Evolutionary conservation across 192 early-diverging fungal species (phyloP).

Genomic region (Diversispora epigaea): DNA sequence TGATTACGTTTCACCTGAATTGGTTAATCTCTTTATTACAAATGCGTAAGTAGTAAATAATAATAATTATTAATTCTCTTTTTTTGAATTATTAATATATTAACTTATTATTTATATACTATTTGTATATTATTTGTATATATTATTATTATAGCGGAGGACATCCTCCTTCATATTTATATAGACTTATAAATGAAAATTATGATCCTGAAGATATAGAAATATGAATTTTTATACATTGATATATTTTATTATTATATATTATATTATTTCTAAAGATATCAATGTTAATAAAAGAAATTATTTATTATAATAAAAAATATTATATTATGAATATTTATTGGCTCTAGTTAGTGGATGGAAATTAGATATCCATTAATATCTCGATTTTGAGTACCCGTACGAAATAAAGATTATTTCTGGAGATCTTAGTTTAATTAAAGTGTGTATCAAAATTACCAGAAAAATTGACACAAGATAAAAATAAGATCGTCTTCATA

Average conservation of each 20-base stretch:
- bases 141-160: slow-evolving; percentile 49
- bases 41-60: slow-evolving; percentile 63
- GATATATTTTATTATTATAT: not conserved
- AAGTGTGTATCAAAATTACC: slow-evolving; percentile 89
- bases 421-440: too few species aligned
- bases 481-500: slow-evolving; percentile 88
- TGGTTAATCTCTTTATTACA: slow-evolving; percentile 88
- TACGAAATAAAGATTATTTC: too few species aligned
- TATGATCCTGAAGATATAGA: slow-evolving; percentile 32
- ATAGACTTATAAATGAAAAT: slow-evolving; percentile 68
- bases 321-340: too few species aligned
- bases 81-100: slow-evolving; percentile 2
- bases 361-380: too few species aligned
- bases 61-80: not conserved
- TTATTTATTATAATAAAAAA: too few species aligned
- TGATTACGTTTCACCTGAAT: slow-evolving; percentile 90
- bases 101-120: slow-evolving; percentile 34
- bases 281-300: too few species aligned
- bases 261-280: not conserved
- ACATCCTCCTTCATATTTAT: slow-evolving; percentile 76
- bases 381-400: too few species aligned
- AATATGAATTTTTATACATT: slow-evolving; percentile 12
- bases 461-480: slow-evolving; percentile 81
- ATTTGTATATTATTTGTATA: too few species aligned
- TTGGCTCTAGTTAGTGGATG: too few species aligned